Percentiles rank a stretch among this genome's conserved stretches.
Conservation (phyloP, 768 basidiomycete genomes). For the Suillus subalutaceus region DNA sequence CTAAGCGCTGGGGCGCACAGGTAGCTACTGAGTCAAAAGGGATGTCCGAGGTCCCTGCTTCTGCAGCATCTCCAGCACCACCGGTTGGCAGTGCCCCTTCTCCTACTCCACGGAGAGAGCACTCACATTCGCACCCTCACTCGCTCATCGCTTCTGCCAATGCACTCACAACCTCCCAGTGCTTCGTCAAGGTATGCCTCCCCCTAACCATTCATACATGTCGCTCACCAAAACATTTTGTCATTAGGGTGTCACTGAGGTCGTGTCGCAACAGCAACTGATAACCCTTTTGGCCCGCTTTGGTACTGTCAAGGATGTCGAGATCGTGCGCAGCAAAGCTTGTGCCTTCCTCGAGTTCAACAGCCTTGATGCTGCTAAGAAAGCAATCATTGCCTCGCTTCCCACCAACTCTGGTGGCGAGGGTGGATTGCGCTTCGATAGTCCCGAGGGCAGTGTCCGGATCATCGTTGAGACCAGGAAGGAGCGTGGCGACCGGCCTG, state of each 20-base stretch:
- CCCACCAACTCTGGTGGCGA: conserved; percentile 76
- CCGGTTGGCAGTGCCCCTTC: conserved; percentile 36
- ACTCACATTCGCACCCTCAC: background rate
- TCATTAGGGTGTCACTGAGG: conserved; percentile 70
- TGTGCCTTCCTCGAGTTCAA: conserved; percentile 95
- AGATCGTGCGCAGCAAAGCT: conserved; percentile 84
- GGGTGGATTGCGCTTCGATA: conserved; percentile 82
- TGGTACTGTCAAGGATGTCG: conserved; percentile 83
- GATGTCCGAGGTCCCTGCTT: conserved; percentile 62
- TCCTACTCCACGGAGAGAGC: conserved; percentile 40
- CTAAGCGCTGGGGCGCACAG: conserved; percentile 83
- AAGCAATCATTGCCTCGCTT: conserved; percentile 79
- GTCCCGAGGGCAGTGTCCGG: conserved; percentile 51
- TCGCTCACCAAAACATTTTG: conserved; percentile 14
- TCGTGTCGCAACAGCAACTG: conserved; percentile 56
- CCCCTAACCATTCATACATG: background rate
- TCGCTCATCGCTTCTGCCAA: conserved; percentile 57
- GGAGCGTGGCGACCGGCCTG: conserved; percentile 84
- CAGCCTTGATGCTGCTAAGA: conserved; percentile 75
- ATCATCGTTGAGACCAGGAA: conserved; percentile 89
- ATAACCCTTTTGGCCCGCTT: conserved; percentile 62
- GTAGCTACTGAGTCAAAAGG: conserved; percentile 80
- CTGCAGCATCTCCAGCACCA: conserved; percentile 40
- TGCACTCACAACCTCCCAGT: conserved; percentile 69
- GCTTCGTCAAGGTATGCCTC: conserved; percentile 85